Evolutionary conservation across 2,329 filamentous ascomycete species (phyloP).

Genomic region (Aspergillus uvarum): DNA sequence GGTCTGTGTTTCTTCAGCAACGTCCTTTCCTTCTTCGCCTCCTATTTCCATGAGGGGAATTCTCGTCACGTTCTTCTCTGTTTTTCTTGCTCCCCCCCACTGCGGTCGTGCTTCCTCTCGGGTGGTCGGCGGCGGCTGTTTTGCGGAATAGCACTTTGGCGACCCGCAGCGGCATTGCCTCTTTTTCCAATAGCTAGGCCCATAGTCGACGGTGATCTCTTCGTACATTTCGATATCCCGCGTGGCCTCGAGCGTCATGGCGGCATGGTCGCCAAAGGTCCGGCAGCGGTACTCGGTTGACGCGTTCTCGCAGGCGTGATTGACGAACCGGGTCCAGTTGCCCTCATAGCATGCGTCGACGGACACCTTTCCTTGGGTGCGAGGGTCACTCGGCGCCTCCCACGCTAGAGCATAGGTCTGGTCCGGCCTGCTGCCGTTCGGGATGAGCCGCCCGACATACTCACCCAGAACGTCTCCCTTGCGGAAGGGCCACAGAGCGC

Average conservation of each 20-base stretch:
- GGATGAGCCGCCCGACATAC: constrained; percentile 24
- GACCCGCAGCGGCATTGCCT: constrained; percentile 14
- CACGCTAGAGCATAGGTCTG: constrained; percentile 21
- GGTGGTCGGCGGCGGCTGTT: background rate
- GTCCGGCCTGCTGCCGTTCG: constrained; percentile 7
- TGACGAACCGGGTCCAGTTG: constrained; percentile 39
- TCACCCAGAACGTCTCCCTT: constrained; percentile 20
- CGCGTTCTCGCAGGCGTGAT: constrained; percentile 35
- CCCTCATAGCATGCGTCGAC: constrained; percentile 25
- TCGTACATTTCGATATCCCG: constrained; percentile 33
- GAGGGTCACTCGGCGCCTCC: background rate
- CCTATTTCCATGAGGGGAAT: background rate
- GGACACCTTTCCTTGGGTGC: background rate
- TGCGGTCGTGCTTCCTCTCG: background rate
- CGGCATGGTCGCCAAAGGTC: constrained; percentile 22
- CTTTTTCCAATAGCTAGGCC: constrained; percentile 28
- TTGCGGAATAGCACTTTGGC: constrained; percentile 5
- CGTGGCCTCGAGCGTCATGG: constrained; percentile 22
- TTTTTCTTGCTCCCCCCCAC: background rate
- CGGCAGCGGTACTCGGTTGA: constrained; percentile 18
- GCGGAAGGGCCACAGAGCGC: constrained; percentile 27
- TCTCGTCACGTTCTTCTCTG: no score
- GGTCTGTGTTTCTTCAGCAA: background rate
- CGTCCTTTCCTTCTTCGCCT: background rate
- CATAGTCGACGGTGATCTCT: constrained; percentile 38